These are phyloP conservation scores for Carex kokanica DNA, from an alignment of 176 grass and related monocot species.

Conservation along the genomic window DNA sequence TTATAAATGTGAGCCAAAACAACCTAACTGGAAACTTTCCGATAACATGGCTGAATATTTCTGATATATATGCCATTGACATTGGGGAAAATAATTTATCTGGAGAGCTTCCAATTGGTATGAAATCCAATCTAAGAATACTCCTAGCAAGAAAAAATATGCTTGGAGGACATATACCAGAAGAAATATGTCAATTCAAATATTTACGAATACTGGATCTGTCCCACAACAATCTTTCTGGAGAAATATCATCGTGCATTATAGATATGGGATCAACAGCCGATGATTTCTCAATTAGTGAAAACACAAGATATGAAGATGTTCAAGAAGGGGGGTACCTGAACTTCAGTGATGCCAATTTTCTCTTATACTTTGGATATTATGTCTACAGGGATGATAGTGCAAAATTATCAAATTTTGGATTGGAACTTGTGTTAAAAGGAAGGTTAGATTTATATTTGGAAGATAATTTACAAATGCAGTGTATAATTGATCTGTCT, in stretches of 20 bases:
- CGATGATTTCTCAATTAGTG: too few species aligned
- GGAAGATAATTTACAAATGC: too few species aligned
- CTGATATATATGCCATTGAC: neutral
- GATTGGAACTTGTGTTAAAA: too few species aligned
- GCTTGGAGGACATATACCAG: conserved; percentile 8
- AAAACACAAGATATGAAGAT: too few species aligned
- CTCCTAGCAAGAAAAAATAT: neutral
- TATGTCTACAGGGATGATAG: too few species aligned
- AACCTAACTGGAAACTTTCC: neutral
- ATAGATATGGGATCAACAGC: neutral
- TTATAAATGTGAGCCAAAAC: conserved; percentile 8
- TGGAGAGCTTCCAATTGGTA: neutral
- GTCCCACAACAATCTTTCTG: neutral
- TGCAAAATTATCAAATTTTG: too few species aligned
- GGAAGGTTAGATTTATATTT: too few species aligned
- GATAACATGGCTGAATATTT: neutral
- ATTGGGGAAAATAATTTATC: neutral
- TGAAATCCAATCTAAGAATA: neutral
- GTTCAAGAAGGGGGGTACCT: too few species aligned
- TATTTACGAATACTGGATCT: conserved; percentile 8
- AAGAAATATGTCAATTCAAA: neutral
- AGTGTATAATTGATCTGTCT: too few species aligned
- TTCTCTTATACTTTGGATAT: too few species aligned
- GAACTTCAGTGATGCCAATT: too few species aligned
- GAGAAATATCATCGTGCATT: conserved; percentile 36